Evolutionary conservation across 2,329 filamentous ascomycete species (phyloP), one percentile per base, ranked within the genome.

Genomic region (Ceratocystis destructans): DNA sequence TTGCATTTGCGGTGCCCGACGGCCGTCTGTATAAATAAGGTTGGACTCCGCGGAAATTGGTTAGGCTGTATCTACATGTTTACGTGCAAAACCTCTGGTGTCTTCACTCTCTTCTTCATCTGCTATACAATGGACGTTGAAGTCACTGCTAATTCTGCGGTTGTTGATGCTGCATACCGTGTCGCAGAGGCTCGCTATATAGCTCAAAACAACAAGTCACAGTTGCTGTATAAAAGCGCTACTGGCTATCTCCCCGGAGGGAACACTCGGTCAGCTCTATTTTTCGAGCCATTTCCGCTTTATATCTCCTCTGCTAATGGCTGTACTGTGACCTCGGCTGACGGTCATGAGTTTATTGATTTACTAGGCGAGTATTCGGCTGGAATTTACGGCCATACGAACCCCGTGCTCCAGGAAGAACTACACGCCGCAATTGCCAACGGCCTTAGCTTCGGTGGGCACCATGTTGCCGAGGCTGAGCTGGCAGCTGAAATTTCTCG

Each of bases 331-430:
- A 75, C 71, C 2, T 78, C 77, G 1, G 76, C 76, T 50, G 79
- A 80, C 62, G 77, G 73, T 6, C 72, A 75, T 22, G 73, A 70
- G 72, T 75, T 86, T 71, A 75, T 79, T 15, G 85, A 89, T 70
- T 76, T 88, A 6, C 76, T 85, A 0, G 80, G 81, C 44, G 86
- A 88, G 72, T 83, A 83, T 70, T 83, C 83, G 0, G 86, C 86
- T 1, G 84, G 82, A 1, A 76, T 89, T 12, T 87, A 83, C 71
- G 86, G 86, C 0, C 86, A 89, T 73, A 85, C 82, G 0, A 78
- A 87, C 64, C 79, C 81, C 0, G 70, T 75, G 1, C 82, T 89
- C 65, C 72, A 77, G 2, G 70, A 74, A 0, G 78, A 84, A 0
- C 75, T 88, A 28, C 67, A 73, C 10, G 69, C 75, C 5, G 76